Base-by-base conservation (phyloP, 371 early-diverging fungal genomes). In the Zancudomyces culisetae region DNA sequence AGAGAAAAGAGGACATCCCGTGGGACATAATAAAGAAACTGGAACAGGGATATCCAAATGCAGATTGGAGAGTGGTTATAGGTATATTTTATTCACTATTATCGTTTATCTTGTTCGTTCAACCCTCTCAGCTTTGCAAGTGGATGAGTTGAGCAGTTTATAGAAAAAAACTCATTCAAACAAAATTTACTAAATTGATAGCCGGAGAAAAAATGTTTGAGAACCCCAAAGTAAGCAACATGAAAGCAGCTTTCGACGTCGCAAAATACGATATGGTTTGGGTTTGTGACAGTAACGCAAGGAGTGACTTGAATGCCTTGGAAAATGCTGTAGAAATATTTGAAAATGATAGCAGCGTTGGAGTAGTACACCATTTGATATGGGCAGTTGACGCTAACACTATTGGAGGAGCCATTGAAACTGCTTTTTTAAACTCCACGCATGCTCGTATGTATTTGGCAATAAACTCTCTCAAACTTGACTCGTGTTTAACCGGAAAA, bases 171-270 rank as follows among this genome's bases (percentile, higher is more conserved):
- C 20, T n/a, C n/a, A 27, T 26, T 48, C 48, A 23, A 23, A 27
- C 8, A 10, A 4, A n/a, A 10, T 48, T 26, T 22, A 12, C 8
- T 22, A 45, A 45, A 45, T 22, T 6, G 4, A 45, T 45, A 45
- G 26, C 29, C n/a, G 45, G 22, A 46, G 60, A 56, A 40, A 59
- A 64, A 15, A 74, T 80, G 0, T 87, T 85, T 30, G 78, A 80
- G 45, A 96, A 96, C 61, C 97, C 97, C 10, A 96, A 96, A 62
- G 77, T 96, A 60, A 89, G 88, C 73, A 96, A 96, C 69, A 74
- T 96, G 75, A 60, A 89, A 12, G 70, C 76, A 53, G 80, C 86
- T 1, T 93, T 87, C 60, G 69, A 76, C 39, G 59, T 66, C 2
- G 83, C 89, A 3, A 78, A 82, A 56, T 72, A 88, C 64, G 89